These are phyloP conservation scores for Casaregolazyma suthepensis DNA, from an alignment of 1,139 yeast genomes.

Conservation along the genomic window DNA sequence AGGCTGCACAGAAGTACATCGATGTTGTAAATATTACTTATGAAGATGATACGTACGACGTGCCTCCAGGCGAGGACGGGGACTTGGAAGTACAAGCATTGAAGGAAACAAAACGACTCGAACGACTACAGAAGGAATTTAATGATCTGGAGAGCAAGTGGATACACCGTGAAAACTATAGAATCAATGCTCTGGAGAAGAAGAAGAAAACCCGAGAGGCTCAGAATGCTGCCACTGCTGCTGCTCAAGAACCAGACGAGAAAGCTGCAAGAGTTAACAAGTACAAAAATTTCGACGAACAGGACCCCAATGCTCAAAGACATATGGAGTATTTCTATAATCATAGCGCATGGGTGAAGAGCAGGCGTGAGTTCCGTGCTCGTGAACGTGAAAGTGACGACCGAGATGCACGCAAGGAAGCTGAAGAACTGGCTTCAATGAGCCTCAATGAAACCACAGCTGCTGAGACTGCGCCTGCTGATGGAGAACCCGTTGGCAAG, in stretches of 20 bases:
- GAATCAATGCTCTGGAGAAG: slow-evolving; percentile 23
- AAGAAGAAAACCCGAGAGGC: slow-evolving; percentile 19
- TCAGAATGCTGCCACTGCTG: slow-evolving; percentile 6
- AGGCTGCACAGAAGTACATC: neutral
- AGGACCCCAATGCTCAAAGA: slow-evolving; percentile 17
- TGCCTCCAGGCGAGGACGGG: slow-evolving; percentile 12
- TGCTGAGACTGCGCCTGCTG: slow-evolving; percentile 1
- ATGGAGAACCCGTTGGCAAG: neutral
- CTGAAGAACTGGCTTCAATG: slow-evolving; percentile 15
- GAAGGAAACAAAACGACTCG: slow-evolving; percentile 11
- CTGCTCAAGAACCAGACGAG: slow-evolving; percentile 16
- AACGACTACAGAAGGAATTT: slow-evolving; percentile 19
- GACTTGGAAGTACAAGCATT: slow-evolving; percentile 21
- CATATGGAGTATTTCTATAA: slow-evolving; percentile 29
- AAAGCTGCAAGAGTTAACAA: slow-evolving; percentile 19
- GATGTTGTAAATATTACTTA: slow-evolving; percentile 4
- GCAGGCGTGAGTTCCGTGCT: slow-evolving; percentile 23
- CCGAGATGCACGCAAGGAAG: slow-evolving; percentile 25
- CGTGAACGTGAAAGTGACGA: slow-evolving; percentile 29
- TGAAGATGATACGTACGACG: slow-evolving; percentile 13
- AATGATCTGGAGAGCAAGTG: slow-evolving; percentile 23
- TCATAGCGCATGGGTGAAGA: slow-evolving; percentile 31
- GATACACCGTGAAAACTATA: slow-evolving; percentile 22
- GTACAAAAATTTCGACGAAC: slow-evolving; percentile 24
- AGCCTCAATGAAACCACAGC: slow-evolving; percentile 6